phyloP scores from a whole-genome alignment of 2,329 filamentous ascomycete genomes.

The Cyphellophora europaea region DNA sequence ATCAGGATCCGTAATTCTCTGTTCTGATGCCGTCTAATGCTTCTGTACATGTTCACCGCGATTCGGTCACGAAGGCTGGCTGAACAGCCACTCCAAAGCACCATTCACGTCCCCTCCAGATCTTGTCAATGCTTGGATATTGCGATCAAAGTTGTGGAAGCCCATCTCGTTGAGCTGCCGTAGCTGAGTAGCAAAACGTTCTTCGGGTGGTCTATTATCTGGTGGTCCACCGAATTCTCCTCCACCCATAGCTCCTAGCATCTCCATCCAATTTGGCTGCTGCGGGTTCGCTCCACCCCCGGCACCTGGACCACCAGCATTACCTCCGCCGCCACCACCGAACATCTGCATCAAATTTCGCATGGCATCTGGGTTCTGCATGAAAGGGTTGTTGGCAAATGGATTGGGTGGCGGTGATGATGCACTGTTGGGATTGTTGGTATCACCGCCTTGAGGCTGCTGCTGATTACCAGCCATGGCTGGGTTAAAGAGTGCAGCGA shows the following conservation, averaged over 20 bases:
- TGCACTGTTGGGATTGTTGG: conserved; percentile 15
- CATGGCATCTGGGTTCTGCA: conserved; percentile 51
- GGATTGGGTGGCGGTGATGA: conserved; percentile 34
- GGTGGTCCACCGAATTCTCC: conserved; percentile 35
- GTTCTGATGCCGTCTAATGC: too few species aligned
- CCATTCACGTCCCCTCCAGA: conserved; percentile 92
- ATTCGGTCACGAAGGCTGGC: conserved; percentile 12
- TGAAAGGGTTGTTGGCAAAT: conserved; percentile 43
- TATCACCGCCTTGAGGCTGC: conserved; percentile 13
- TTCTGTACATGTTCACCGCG: too few species aligned
- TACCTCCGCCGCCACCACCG: conserved; percentile 24
- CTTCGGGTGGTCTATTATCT: conserved; percentile 86
- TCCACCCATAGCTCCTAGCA: conserved; percentile 25
- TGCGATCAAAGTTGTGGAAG: conserved; percentile 92
- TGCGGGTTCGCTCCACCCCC: conserved; percentile 23
- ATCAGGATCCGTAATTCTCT: too few species aligned
- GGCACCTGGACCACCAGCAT: conserved; percentile 33
- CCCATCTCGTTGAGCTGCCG: conserved; percentile 97
- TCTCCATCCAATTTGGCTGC: conserved; percentile 18
- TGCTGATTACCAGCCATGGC: conserved; percentile 26
- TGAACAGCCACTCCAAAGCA: conserved; percentile 29
- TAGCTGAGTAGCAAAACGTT: conserved; percentile 82
- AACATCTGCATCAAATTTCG: conserved; percentile 46
- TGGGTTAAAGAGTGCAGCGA: conserved; percentile 54
- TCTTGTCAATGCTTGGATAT: conserved; percentile 76